Evolutionary conservation across 73 alveolate genomes (phyloP).

Genomic region (Uronychia binucleata): DNA sequence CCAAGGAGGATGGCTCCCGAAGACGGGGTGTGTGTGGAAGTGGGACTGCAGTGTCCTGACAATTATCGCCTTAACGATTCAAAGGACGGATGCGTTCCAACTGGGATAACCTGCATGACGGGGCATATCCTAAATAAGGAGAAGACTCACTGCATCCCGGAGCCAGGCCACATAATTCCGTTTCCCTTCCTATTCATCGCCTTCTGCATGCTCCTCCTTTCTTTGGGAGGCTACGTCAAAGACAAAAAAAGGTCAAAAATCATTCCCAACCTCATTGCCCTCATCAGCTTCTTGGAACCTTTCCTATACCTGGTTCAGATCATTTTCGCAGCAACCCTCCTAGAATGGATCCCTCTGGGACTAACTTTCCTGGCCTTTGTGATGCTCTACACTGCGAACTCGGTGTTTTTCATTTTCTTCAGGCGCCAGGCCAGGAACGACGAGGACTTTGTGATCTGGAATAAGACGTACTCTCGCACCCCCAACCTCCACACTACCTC

Average conservation of each 20-base stretch:
- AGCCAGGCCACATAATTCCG: constrained; percentile 49
- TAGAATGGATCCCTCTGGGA: no score
- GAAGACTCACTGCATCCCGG: constrained; percentile 56
- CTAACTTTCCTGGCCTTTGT: no score
- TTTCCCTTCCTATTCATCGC: constrained; percentile 55
- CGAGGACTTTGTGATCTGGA: no score
- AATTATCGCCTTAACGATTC: constrained; percentile 33
- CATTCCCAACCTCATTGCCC: constrained; percentile 42
- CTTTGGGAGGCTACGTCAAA: constrained; percentile 34
- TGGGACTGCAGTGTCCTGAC: constrained; percentile 55
- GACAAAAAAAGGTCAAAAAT: constrained; percentile 36
- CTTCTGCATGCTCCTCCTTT: constrained; percentile 19
- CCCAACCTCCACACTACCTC: no score
- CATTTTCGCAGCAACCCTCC: constrained; percentile 27
- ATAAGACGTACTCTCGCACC: no score
- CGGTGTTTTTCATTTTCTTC: no score
- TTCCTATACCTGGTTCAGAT: constrained; percentile 17
- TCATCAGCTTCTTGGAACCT: constrained; percentile 38
- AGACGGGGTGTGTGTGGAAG: constrained; percentile 41
- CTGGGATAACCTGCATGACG: constrained; percentile 35
- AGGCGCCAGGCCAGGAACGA: no score
- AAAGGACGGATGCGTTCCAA: constrained; percentile 62
- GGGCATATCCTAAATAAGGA: constrained; percentile 32
- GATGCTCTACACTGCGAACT: no score
- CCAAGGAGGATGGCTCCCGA: constrained; percentile 41